Evolutionary conservation across 1,284 basidiomycete genomes (phyloP).

Genomic region (Cryptococcus sp.): DNA sequence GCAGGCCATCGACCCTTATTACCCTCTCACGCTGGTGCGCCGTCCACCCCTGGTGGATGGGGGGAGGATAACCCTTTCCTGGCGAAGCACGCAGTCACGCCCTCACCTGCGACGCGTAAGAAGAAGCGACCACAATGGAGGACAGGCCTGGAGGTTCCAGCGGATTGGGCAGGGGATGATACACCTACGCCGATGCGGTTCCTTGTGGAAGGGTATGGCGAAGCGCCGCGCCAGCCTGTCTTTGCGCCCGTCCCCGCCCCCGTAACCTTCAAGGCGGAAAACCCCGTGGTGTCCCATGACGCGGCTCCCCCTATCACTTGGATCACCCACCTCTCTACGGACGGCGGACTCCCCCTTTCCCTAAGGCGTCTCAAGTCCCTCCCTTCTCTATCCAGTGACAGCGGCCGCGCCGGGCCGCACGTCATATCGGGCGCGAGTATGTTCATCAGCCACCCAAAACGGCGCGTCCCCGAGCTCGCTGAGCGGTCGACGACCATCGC

Average conservation of each 20-base stretch:
- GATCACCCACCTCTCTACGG: conserved; percentile 9
- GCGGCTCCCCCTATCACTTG: conserved; percentile 2
- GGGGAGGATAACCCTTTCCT: neutral
- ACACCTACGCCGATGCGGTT: neutral
- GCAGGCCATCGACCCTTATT: neutral
- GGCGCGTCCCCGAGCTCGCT: neutral
- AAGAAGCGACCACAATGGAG: too few species aligned
- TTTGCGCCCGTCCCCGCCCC: neutral
- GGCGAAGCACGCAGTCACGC: neutral
- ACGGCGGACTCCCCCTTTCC: conserved; percentile 10
- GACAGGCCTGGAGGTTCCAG: too few species aligned
- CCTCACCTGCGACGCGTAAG: neutral
- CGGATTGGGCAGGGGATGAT: neutral
- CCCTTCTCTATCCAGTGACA: neutral
- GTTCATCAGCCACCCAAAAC: conserved; percentile 14
- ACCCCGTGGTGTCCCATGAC: neutral
- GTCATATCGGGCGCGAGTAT: conserved; percentile 9
- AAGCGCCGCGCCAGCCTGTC: conserved; percentile 1
- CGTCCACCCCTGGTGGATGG: neutral
- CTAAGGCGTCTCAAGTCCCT: conserved; percentile 1
- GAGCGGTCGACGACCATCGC: neutral
- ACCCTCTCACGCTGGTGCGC: neutral
- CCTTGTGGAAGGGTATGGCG: neutral
- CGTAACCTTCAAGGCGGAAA: neutral
- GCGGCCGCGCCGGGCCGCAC: too few species aligned